phyloP scores from a whole-genome alignment of 805 yeast species.

The Lachancea sp. region DNA sequence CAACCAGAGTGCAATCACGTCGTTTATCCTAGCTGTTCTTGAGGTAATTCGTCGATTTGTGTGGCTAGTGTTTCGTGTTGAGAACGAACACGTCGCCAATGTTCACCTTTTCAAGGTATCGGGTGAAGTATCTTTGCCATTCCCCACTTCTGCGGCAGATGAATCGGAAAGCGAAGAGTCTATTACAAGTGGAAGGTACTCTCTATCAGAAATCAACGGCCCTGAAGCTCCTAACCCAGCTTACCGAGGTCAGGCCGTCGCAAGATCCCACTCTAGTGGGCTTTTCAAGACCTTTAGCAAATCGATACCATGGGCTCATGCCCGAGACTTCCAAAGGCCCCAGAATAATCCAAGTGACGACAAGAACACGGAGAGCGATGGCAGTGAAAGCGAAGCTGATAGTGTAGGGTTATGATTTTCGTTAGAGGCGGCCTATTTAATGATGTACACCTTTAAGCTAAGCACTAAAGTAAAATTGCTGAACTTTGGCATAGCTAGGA shows the following conservation, averaged over 20 bases:
- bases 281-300: slow-evolving; percentile 42
- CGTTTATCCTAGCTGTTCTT: slow-evolving; percentile 76
- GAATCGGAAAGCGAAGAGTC: slow-evolving; percentile 4
- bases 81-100: slow-evolving; percentile 91
- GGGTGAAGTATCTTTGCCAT: slow-evolving; percentile 43
- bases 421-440: background rate
- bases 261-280: slow-evolving; percentile 8
- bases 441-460: slow-evolving; percentile 16
- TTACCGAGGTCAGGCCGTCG: slow-evolving; percentile 2
- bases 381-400: slow-evolving; percentile 18
- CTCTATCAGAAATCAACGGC: slow-evolving; percentile 1
- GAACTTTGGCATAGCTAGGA: slow-evolving; percentile 96
- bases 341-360: slow-evolving; percentile 5
- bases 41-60: slow-evolving; percentile 78
- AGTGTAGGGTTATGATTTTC: slow-evolving; percentile 7
- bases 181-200: slow-evolving; percentile 1
- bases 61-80: slow-evolving; percentile 91
- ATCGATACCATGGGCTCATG: slow-evolving; percentile 67
- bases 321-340: slow-evolving; percentile 76
- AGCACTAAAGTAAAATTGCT: slow-evolving; percentile 46
- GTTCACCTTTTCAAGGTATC: slow-evolving; percentile 81
- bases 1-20: slow-evolving; percentile 82
- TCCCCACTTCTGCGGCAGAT: slow-evolving; percentile 1
- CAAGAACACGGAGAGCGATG: slow-evolving; percentile 20
- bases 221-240: slow-evolving; percentile 5